A percentile compares a stretch with the other conserved stretches of the same genome.
These are phyloP conservation scores for Xylaria sp. DNA, from an alignment of 2,329 filamentous ascomycete species.

Conservation along the genomic window DNA sequence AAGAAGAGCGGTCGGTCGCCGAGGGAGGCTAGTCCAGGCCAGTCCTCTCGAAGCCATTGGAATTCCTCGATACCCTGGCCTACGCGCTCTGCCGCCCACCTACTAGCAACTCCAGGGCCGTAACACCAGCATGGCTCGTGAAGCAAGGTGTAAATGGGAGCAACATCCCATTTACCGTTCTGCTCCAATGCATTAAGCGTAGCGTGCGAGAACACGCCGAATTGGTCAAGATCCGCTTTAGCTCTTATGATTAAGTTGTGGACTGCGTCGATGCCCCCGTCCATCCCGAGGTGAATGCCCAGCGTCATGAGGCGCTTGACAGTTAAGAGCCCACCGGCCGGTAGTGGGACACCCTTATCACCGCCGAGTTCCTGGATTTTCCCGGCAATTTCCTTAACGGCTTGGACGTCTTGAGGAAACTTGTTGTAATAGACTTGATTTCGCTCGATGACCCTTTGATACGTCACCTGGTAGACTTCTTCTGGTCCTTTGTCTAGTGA, in stretches of 20 bases:
- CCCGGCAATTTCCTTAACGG: constrained; percentile 73
- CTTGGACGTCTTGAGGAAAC: constrained; percentile 80
- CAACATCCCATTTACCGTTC: constrained; percentile 75
- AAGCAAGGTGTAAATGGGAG: constrained; percentile 84
- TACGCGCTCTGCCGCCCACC: constrained; percentile 80
- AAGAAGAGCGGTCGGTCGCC: constrained; percentile 73
- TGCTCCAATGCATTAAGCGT: constrained; percentile 76
- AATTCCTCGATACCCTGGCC: constrained; percentile 61
- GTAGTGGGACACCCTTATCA: constrained; percentile 65
- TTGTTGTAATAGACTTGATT: constrained; percentile 86
- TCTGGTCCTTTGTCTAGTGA: constrained; percentile 78
- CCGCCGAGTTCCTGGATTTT: constrained; percentile 70
- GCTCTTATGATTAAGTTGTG: constrained; percentile 79
- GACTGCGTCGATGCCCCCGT: constrained; percentile 80
- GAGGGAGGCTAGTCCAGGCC: constrained; percentile 54
- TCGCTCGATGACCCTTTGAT: constrained; percentile 73
- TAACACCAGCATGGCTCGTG: constrained; percentile 92
- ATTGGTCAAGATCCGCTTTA: constrained; percentile 77
- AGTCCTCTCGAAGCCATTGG: constrained; percentile 61
- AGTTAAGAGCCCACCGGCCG: constrained; percentile 78
- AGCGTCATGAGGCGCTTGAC: constrained; percentile 79
- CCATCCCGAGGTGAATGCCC: constrained; percentile 80
- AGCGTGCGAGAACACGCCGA: constrained; percentile 78
- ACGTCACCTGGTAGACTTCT: constrained; percentile 79
- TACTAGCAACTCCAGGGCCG: constrained; percentile 68